Conservation (phyloP, 2,329 filamentous ascomycete genomes). For the Diaporthe aspalathi region DNA sequence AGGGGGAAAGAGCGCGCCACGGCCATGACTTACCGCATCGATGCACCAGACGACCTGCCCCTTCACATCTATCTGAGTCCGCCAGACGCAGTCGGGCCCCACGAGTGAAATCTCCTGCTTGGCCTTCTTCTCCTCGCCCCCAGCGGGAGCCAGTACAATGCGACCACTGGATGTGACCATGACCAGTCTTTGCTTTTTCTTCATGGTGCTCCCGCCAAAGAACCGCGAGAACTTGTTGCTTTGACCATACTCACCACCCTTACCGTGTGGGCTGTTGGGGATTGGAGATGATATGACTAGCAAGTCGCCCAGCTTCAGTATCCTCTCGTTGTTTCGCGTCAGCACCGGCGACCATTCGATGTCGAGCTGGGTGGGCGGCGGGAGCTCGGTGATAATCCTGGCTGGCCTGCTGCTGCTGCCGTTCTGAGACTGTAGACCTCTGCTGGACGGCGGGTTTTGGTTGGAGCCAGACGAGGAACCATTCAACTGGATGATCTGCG, state of each 20-base stretch:
- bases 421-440: slow-evolving; percentile 54
- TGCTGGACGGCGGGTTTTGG: slow-evolving; percentile 46
- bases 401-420: slow-evolving; percentile 68
- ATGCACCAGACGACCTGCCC: slow-evolving; percentile 90
- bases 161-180: slow-evolving; percentile 94
- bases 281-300: slow-evolving; percentile 84
- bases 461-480: slow-evolving; percentile 54
- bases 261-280: slow-evolving; percentile 78
- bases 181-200: slow-evolving; percentile 92
- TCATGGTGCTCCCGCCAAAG: slow-evolving; percentile 89
- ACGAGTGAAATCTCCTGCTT: slow-evolving; percentile 93
- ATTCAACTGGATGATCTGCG: slow-evolving; percentile 79
- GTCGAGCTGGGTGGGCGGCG: slow-evolving; percentile 95
- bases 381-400: slow-evolving; percentile 91
- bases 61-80: slow-evolving; percentile 84
- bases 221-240: slow-evolving; percentile 94
- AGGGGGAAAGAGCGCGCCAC: slow-evolving; percentile 13
- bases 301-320: slow-evolving; percentile 92
- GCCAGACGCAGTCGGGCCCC: slow-evolving; percentile 80
- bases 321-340: slow-evolving; percentile 90
- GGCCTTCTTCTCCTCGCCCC: slow-evolving; percentile 94
- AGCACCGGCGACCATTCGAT: slow-evolving; percentile 99
- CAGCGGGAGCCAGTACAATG: slow-evolving; percentile 88
- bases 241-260: slow-evolving; percentile 73
- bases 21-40: slow-evolving; percentile 81